Percentiles rank a stretch among this genome's conserved stretches.
These are phyloP conservation scores for Aschersonia sp. DNA, from an alignment of 2,329 filamentous ascomycete species.

Conservation along the genomic window DNA sequence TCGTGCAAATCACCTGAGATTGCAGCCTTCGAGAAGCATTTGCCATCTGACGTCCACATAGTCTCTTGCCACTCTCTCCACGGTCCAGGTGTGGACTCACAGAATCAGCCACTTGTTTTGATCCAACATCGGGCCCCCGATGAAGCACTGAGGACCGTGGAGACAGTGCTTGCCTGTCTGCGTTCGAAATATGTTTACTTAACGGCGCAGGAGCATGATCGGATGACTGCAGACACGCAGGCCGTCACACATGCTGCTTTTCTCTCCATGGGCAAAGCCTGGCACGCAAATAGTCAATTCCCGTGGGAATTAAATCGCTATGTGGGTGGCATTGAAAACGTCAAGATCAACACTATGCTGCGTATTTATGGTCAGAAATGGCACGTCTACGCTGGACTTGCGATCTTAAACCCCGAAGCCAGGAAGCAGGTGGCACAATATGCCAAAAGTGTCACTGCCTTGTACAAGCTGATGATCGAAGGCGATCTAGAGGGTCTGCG, in stretches of 20 bases:
- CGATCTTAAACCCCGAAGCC: conserved; percentile 89
- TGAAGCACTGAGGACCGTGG: conserved; percentile 62
- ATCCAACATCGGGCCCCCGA: conserved; percentile 86
- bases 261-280: conserved; percentile 92
- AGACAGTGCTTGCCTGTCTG: conserved; percentile 70
- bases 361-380: conserved; percentile 98
- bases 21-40: conserved; percentile 75
- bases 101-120: conserved; percentile 79
- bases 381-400: conserved; percentile 97
- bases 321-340: conserved; percentile 93
- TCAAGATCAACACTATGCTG: conserved; percentile 96
- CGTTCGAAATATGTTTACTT: conserved; percentile 78
- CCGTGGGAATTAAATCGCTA: conserved; percentile 96
- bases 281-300: conserved; percentile 90
- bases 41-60: conserved; percentile 81
- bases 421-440: conserved; percentile 91
- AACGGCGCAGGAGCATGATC: conserved; percentile 76
- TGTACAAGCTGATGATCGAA: conserved; percentile 94
- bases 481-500: conserved; percentile 65
- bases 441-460: conserved; percentile 76
- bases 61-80: conserved; percentile 95
- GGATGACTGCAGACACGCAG: conserved; percentile 96
- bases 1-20: conserved; percentile 98
- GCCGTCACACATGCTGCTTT: conserved; percentile 97
- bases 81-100: conserved; percentile 77